Base-by-base conservation (phyloP, 2,329 filamentous ascomycete genomes). In the Trematosphaeria pertusa region DNA sequence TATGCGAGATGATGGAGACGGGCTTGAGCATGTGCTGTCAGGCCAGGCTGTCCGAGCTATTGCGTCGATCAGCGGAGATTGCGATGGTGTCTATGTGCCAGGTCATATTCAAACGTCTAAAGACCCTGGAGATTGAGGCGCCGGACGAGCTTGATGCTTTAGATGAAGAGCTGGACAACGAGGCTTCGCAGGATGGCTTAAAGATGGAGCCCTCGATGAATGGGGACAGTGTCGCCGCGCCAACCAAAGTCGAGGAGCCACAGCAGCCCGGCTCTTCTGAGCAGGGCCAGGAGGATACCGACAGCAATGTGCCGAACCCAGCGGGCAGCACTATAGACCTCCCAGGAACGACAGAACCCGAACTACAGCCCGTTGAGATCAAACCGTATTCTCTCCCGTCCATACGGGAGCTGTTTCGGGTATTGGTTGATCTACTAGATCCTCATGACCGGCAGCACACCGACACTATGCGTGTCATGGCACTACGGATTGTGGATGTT, bases 51-150 rank as follows among this genome's bases (percentile, higher is more conserved):
- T 97, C 92, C 8, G 92, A 97, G 62, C 86, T 97, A 3, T 77
- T 99, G 43, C 85, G 93, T 54, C 83, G 92, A 54, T 96, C 92
- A 15, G 94, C 94, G 2, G 94, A 99, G 73, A 94, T 96, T 65
- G 88, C 91, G 43, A 97, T 99, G 92, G 90, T 97, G 35, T 90
- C 91, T 58, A 99, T 99, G 94, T 97, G 94, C 68, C 94, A 99
- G 74, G 91, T 96, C 57, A 96, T 99, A 62, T 99, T 99, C 69
- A 89, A 92, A 71, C 87, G 95, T 50, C 76, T 99, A 41, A 96
- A 96, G 71, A 86, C 92, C 55, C 77, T 97, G 6, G 90, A 95
- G 61, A 81, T 89, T 36, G 87, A 92, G 65, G 83, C 86, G 17
- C 85, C 85, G 10, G 82, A 87, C 28, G 84, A 88, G 52, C 74